Conservation (phyloP, 2,329 filamentous ascomycete genomes). For the Curvularia hawaiiensis region DNA sequence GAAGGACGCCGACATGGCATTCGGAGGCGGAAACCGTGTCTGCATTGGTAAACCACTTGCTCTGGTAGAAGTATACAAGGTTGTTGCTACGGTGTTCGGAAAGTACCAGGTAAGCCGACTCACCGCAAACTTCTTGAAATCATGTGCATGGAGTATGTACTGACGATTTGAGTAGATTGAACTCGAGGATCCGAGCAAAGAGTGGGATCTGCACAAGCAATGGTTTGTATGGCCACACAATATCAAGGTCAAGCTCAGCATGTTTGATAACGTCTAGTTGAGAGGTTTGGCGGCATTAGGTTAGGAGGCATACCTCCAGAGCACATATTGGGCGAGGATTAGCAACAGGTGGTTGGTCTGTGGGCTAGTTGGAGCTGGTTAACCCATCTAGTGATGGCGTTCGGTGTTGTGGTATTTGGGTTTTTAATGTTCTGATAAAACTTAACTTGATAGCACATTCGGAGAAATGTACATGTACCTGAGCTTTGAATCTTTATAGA, state of each 20-base stretch:
- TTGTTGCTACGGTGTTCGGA: conserved; percentile 51
- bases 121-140: background rate
- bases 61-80: conserved; percentile 51
- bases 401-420: background rate
- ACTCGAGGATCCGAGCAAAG: conserved; percentile 42
- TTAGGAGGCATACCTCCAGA: background rate
- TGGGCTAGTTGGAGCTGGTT: background rate
- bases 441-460: background rate
- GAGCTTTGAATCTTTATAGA: background rate
- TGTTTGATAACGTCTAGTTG: conserved; percentile 7
- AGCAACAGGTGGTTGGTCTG: background rate
- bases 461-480: too few species aligned
- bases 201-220: conserved; percentile 49
- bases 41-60: conserved; percentile 40
- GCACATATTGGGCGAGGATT: background rate
- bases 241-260: conserved; percentile 34
- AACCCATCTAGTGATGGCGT: background rate
- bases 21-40: conserved; percentile 37
- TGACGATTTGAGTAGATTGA: conserved; percentile 35
- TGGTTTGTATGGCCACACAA: conserved; percentile 50
- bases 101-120: conserved; percentile 50
- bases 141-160: background rate
- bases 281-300: background rate
- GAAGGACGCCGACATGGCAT: conserved; percentile 44
- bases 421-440: background rate